Base-by-base conservation (phyloP, 2,329 filamentous ascomycete species). In the Periconia sp. region DNA sequence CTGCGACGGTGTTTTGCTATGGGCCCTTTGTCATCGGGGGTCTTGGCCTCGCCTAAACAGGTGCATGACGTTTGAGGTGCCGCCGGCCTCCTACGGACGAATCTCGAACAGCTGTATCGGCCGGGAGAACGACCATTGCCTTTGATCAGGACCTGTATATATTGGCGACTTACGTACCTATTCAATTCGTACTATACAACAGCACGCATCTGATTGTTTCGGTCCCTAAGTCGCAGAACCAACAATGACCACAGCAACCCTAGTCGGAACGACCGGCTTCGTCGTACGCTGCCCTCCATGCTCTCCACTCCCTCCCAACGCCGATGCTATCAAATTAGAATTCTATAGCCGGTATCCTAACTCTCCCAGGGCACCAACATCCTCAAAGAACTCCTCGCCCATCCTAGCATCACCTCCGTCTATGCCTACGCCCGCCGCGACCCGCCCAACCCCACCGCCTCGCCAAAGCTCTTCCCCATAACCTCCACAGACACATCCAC, bases 201-300 rank as follows among this genome's bases (percentile, higher is more conserved):
- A 18, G 15, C 13, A 19, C 13, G n/a, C 28, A 31, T 18, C 9
- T 31, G 4, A 16, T 32, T 18, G 29, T 25, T 11, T 15, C 11
- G 28, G 15, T 11, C 28, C 7, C 8, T 15, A 5, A 4, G 23
- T n/a, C 23, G 12, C 26, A 39, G 16, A 10, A 29, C n/a, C 28
- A n/a, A 49, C 15, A 29, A 79, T 80, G 78, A 56, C 78, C 3
- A 70, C 77, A 31, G 75, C 77, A 54, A 75, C 76, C 48, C 66
- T 88, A 47, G 78, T 83, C 56, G 86, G 86, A 51, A 81, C 78
- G 57, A 89, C 86, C 42, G 85, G 85, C 64, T 79, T 87, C 25
- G 78, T 77, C 24, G 75, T 77, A 61, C 40, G 73, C 63, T 33
- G 24, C 19, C 38, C 37, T 18, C 33, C 18, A 16, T 12, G 8